phyloP scores from a whole-genome alignment of 768 basidiomycete species.

The Leccinum ochraceum region DNA sequence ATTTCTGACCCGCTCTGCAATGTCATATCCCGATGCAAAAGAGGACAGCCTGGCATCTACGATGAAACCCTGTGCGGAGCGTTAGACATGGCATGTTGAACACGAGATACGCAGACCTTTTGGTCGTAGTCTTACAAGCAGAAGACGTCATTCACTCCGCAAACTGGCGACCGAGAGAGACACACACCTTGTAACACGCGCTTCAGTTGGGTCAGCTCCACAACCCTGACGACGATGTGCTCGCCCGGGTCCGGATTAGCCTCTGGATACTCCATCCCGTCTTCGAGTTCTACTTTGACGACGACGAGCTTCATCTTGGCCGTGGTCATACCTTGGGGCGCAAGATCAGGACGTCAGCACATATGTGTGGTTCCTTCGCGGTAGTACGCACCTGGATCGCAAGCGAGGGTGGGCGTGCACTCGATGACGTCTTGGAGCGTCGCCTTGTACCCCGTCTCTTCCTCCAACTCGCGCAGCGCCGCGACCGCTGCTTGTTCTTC shows the following conservation, averaged over 20 bases:
- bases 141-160: neutral
- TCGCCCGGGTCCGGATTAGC: constrained; percentile 87
- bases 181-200: constrained; percentile 66
- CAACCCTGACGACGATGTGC: constrained; percentile 71
- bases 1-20: constrained; percentile 44
- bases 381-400: constrained; percentile 61
- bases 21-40: constrained; percentile 68
- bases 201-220: constrained; percentile 66
- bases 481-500: constrained; percentile 74
- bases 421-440: constrained; percentile 54
- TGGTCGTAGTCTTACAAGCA: constrained; percentile 50
- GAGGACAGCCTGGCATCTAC: constrained; percentile 80
- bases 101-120: constrained; percentile 42
- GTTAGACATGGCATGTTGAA: constrained; percentile 1
- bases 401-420: constrained; percentile 59
- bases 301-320: constrained; percentile 90
- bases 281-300: constrained; percentile 66
- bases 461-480: constrained; percentile 85
- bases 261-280: constrained; percentile 63
- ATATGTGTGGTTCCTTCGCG: no score
- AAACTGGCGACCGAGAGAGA: neutral
- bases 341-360: neutral
- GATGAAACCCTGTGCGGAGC: constrained; percentile 49
- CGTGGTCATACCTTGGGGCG: constrained; percentile 77
- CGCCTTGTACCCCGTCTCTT: constrained; percentile 90